These are phyloP conservation scores for Butyriboletus appendiculatus DNA, from an alignment of 1,284 basidiomycete species.

Conservation along the genomic window DNA sequence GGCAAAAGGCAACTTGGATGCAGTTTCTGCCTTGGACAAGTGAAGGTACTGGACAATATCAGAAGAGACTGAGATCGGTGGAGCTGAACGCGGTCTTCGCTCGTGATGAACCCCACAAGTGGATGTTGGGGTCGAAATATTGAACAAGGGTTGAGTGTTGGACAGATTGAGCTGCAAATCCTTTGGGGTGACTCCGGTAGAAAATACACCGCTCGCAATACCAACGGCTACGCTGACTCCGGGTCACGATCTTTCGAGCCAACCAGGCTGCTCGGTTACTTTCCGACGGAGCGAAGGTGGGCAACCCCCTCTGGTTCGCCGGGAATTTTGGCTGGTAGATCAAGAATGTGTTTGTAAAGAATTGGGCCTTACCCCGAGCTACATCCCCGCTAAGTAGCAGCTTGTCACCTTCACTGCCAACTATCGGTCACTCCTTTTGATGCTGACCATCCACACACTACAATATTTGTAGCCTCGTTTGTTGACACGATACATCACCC, in stretches of 20 bases:
- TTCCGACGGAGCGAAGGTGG: constrained; percentile 17
- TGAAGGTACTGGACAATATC: constrained; percentile 23
- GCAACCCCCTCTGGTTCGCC: constrained; percentile 15
- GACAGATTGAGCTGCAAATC: not conserved
- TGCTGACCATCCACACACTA: no score
- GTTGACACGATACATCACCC: no score
- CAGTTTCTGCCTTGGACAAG: constrained; percentile 5
- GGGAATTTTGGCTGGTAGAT: constrained; percentile 14
- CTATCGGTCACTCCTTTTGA: no score
- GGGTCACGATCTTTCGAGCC: constrained; percentile 24
- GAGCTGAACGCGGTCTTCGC: constrained; percentile 20
- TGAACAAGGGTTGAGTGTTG: not conserved
- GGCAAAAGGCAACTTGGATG: constrained; percentile 14
- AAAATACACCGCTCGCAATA: constrained; percentile 25
- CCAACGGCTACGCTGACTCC: constrained; percentile 15
- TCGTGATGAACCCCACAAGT: constrained; percentile 21
- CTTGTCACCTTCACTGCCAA: no score
- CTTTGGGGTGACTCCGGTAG: constrained; percentile 19
- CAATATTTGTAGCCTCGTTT: no score
- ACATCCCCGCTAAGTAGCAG: no score
- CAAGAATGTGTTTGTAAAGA: not conserved
- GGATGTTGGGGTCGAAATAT: constrained; percentile 22
- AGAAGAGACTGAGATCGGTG: constrained; percentile 12
- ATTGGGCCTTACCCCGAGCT: constrained; percentile 17
- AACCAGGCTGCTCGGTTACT: constrained; percentile 8